Evolutionary conservation across 345 rosid genomes (phyloP).

Genomic region (Eucalyptus polybractea): DNA sequence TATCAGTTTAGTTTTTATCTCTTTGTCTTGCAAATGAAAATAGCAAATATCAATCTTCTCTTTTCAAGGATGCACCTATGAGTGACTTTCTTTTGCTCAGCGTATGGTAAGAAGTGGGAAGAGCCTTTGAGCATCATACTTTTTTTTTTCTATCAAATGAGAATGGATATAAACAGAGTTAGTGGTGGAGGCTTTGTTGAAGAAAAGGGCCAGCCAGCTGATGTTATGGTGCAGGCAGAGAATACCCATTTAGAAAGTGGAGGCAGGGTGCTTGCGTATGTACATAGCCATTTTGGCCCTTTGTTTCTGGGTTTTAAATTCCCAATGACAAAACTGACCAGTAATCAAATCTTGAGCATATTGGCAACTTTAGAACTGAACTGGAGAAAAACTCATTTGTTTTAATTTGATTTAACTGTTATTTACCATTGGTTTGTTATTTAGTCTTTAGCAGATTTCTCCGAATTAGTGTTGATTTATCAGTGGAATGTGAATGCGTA

Average conservation of each 20-base stretch:
- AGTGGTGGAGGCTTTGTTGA: background rate
- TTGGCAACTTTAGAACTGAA: background rate
- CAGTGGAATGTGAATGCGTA: background rate
- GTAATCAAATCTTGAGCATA: background rate
- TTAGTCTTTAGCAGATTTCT: background rate
- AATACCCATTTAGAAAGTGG: background rate
- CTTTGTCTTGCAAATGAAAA: background rate
- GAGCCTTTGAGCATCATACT: background rate
- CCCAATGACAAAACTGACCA: background rate
- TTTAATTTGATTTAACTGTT: background rate
- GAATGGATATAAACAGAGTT: background rate
- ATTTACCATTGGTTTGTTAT: background rate
- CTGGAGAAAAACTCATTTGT: background rate
- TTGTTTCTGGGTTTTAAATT: background rate
- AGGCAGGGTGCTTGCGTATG: background rate
- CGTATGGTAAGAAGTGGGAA: background rate
- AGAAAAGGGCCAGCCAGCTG: background rate
- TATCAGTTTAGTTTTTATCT: background rate
- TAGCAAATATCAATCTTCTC: background rate
- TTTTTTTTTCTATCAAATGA: background rate
- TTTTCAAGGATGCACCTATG: background rate
- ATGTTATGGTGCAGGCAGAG: background rate
- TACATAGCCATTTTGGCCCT: background rate
- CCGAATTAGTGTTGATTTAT: background rate
- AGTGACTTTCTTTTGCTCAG: background rate